These are phyloP conservation scores for Calonectria leucothoes DNA, from an alignment of 2,329 filamentous ascomycete genomes.

Conservation along the genomic window DNA sequence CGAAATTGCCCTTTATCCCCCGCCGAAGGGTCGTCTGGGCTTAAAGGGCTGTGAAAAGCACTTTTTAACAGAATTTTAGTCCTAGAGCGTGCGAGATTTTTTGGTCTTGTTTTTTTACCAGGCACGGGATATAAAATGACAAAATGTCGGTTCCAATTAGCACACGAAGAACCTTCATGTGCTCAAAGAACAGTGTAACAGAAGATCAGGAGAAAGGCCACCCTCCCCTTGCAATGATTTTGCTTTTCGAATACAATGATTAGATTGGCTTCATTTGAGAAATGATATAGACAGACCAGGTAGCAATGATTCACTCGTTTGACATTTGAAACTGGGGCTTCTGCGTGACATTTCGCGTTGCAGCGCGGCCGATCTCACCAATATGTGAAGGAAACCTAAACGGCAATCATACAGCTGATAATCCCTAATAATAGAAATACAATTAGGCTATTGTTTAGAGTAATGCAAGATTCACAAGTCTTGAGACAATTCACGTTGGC, in stretches of 20 bases:
- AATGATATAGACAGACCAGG: neutral
- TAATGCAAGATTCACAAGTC: neutral
- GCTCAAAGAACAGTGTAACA: neutral
- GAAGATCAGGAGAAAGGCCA: neutral
- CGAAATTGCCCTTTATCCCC: neutral
- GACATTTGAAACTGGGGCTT: neutral
- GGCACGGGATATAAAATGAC: neutral
- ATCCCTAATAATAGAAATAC: neutral
- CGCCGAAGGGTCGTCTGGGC: neutral
- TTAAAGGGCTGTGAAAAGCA: neutral
- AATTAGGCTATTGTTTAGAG: neutral
- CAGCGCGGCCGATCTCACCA: too few species aligned
- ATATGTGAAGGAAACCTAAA: neutral
- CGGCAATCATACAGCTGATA: neutral
- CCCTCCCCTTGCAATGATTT: too few species aligned
- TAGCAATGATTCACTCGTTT: neutral
- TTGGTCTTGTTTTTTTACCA: neutral
- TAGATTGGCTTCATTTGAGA: neutral
- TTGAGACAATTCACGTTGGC: neutral
- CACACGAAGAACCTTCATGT: neutral
- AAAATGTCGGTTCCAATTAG: neutral
- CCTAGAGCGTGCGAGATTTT: too few species aligned
- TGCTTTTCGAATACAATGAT: neutral
- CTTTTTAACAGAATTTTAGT: neutral
- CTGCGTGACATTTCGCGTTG: neutral